Conservation (phyloP, 371 early-diverging fungal species). For the Entomophthora muscae region DNA sequence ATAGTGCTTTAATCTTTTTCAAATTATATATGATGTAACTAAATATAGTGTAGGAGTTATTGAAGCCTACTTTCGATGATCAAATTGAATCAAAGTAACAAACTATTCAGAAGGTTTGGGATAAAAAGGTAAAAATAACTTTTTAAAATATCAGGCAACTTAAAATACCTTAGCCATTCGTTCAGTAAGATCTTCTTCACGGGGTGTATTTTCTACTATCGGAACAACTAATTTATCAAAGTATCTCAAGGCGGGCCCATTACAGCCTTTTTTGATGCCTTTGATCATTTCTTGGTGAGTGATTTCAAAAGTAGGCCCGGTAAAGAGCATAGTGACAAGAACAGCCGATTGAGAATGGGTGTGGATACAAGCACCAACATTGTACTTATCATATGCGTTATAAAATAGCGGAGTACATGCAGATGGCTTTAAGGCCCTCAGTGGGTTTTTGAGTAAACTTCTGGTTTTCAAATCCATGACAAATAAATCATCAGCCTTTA, state of each 20-base stretch:
- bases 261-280: constrained; percentile 73
- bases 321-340: constrained; percentile 69
- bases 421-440: constrained; percentile 40
- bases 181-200: constrained; percentile 81
- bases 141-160: background rate
- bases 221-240: constrained; percentile 82
- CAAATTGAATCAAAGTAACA: background rate
- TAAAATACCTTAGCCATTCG: constrained; percentile 64
- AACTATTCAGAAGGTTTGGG: background rate
- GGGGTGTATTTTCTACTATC: constrained; percentile 89
- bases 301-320: constrained; percentile 53
- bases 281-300: constrained; percentile 98
- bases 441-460: constrained; percentile 48
- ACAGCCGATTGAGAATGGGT: constrained; percentile 93
- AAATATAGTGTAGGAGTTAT: background rate
- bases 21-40: background rate
- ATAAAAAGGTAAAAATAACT: background rate
- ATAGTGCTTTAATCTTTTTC: background rate
- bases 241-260: constrained; percentile 38
- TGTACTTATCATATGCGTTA: constrained; percentile 75
- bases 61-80: background rate
- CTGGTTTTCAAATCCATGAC: constrained; percentile 48
- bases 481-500: constrained; percentile 66
- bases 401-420: constrained; percentile 93
- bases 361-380: constrained; percentile 90